A percentile compares a stretch with the other conserved stretches of the same genome.
phyloP scores from a whole-genome alignment of 805 yeast species.

The Starmerella bacillaris region DNA sequence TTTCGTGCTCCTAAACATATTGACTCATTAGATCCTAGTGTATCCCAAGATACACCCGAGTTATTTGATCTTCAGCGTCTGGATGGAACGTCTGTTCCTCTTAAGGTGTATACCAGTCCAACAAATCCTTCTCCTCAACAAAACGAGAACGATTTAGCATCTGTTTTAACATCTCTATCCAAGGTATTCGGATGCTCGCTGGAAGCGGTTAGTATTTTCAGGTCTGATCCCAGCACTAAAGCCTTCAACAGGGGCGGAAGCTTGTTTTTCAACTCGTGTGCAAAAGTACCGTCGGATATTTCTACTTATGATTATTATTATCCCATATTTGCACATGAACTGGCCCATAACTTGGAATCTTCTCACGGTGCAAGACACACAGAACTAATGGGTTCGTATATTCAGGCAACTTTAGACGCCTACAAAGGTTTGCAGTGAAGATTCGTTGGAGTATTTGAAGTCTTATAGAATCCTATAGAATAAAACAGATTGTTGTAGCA shows the following conservation, averaged over 20 bases:
- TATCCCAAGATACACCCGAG: no score
- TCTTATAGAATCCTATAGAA: no score
- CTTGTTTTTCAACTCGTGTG: conserved; percentile 24
- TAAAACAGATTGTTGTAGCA: no score
- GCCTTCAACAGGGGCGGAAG: conserved; percentile 26
- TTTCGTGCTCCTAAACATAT: not conserved
- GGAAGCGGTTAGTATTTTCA: conserved; percentile 4
- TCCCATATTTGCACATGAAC: conserved; percentile 26
- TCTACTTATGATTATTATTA: conserved; percentile 23
- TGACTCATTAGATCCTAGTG: no score
- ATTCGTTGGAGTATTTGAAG: no score
- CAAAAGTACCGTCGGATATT: conserved; percentile 1
- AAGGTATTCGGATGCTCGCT: conserved; percentile 4
- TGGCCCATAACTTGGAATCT: conserved; percentile 25
- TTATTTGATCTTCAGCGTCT: no score
- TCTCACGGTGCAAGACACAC: conserved; percentile 25
- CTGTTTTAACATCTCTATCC: conserved; percentile 2
- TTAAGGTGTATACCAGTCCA: no score
- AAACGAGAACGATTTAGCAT: conserved; percentile 6
- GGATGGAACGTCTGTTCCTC: no score
- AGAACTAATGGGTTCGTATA: conserved; percentile 21
- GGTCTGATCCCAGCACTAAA: conserved; percentile 11
- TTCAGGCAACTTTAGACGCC: conserved; percentile 18
- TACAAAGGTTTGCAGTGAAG: no score
- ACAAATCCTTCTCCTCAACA: conserved; percentile 1